These are phyloP conservation scores for Chlamydomonas sp. DNA, from an alignment of 139 green algal genomes.

Conservation along the genomic window DNA sequence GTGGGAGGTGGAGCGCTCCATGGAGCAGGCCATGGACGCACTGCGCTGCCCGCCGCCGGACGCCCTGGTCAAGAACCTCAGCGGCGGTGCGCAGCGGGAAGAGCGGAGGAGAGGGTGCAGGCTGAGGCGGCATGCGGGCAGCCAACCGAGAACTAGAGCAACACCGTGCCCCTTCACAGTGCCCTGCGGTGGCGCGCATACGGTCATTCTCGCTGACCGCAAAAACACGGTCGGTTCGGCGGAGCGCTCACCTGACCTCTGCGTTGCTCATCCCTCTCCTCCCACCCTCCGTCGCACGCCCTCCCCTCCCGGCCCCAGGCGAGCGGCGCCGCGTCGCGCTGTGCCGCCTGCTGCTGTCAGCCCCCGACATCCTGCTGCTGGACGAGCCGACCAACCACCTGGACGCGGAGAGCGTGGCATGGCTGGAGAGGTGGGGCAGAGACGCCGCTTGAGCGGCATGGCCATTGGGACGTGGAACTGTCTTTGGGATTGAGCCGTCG, in stretches of 20 bases:
- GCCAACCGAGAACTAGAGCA: no score
- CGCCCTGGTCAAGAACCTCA: slow-evolving; percentile 49
- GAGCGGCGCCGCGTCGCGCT: slow-evolving; percentile 90
- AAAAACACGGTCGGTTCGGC: no score
- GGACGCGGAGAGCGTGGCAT: slow-evolving; percentile 74
- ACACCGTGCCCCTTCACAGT: no score
- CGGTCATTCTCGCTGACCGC: no score
- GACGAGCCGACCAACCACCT: slow-evolving; percentile 91
- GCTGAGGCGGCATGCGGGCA: no score
- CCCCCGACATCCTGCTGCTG: slow-evolving; percentile 90
- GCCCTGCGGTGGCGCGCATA: no score
- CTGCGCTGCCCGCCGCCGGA: slow-evolving; percentile 77
- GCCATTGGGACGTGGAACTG: no score
- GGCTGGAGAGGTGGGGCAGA: slow-evolving; percentile 62
- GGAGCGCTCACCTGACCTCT: no score
- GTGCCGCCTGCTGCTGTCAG: slow-evolving; percentile 81
- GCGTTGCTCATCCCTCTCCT: no score
- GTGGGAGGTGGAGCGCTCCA: slow-evolving; percentile 84
- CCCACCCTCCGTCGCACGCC: neutral
- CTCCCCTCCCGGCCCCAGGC: slow-evolving; percentile 24
- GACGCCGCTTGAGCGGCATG: neutral
- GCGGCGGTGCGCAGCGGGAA: slow-evolving; percentile 5
- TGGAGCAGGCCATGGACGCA: slow-evolving; percentile 83
- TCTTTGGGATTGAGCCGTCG: neutral
- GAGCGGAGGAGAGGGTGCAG: neutral